Evolutionary conservation across 2,329 filamentous ascomycete genomes (phyloP).

Genomic region (Fusarium mexicanum): DNA sequence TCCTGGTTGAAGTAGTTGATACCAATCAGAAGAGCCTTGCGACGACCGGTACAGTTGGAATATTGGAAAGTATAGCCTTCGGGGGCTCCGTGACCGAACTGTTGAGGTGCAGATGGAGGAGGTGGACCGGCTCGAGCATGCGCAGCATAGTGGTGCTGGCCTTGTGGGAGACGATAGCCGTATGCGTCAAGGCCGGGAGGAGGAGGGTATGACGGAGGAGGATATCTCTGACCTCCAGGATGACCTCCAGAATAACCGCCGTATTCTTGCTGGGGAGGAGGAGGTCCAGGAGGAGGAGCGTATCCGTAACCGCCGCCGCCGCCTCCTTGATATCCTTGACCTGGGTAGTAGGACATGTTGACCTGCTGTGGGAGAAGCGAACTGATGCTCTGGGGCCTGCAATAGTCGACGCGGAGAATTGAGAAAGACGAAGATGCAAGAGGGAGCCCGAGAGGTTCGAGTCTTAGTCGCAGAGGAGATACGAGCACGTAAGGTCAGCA

Average conservation of each 20-base stretch:
- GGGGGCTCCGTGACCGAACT: constrained; percentile 75
- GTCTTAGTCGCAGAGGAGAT: neutral
- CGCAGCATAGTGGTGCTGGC: constrained; percentile 40
- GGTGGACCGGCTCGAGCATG: constrained; percentile 50
- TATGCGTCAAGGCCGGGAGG: constrained; percentile 57
- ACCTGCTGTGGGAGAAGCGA: constrained; percentile 4
- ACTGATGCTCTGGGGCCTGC: neutral
- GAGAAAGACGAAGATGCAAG: constrained; percentile 10
- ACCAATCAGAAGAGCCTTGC: constrained; percentile 80
- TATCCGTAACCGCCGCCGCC: constrained; percentile 47
- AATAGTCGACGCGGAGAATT: constrained; percentile 2
- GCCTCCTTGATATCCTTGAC: constrained; percentile 54
- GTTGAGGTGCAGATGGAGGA: constrained; percentile 61
- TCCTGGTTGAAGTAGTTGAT: constrained; percentile 83
- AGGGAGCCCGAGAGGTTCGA: constrained; percentile 18
- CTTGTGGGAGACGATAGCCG: constrained; percentile 54
- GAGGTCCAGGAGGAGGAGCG: constrained; percentile 41
- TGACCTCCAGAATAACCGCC: constrained; percentile 37
- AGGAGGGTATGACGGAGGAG: constrained; percentile 51
- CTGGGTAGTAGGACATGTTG: constrained; percentile 54
- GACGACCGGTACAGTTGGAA: constrained; percentile 76
- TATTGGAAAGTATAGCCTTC: constrained; percentile 78
- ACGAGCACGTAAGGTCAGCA: constrained; percentile 17
- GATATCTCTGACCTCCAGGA: constrained; percentile 40
- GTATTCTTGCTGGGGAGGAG: constrained; percentile 40